These are phyloP conservation scores for Boletus pseudo-olivaceus DNA, from an alignment of 768 basidiomycete species.

Conservation along the genomic window DNA sequence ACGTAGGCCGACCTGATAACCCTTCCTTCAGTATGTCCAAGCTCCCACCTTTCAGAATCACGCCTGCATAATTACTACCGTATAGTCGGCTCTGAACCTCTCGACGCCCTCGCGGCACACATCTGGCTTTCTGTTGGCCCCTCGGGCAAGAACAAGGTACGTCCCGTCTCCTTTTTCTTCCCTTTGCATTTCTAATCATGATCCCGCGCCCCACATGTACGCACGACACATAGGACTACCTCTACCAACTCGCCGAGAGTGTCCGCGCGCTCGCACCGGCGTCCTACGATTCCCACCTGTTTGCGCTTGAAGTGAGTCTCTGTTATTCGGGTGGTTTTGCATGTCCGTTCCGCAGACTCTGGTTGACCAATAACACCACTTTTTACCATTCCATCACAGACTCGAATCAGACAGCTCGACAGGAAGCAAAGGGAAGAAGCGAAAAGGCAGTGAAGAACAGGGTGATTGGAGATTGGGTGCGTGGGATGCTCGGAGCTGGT, in stretches of 20 bases:
- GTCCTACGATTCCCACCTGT: conserved; percentile 73
- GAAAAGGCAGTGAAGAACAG: background rate
- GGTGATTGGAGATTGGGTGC: no score
- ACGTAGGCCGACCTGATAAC: conserved; percentile 83
- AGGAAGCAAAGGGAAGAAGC: background rate
- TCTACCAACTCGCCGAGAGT: conserved; percentile 71
- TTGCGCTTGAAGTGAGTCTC: conserved; percentile 63
- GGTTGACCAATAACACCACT: background rate
- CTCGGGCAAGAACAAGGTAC: conserved; percentile 86
- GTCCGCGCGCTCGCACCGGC: conserved; percentile 69
- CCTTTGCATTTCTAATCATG: background rate
- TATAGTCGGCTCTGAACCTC: conserved; percentile 78
- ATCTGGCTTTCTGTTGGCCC: conserved; percentile 82
- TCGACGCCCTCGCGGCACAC: conserved; percentile 59
- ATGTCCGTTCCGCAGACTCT: background rate
- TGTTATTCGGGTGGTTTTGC: background rate
- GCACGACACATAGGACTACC: conserved; percentile 62
- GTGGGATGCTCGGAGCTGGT: no score
- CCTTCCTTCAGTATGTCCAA: conserved; percentile 72
- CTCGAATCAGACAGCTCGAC: conserved; percentile 13
- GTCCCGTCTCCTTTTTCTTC: no score
- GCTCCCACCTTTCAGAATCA: no score
- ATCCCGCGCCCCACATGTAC: background rate
- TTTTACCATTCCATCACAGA: background rate
- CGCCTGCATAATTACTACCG: background rate